Evolutionary conservation across 345 rosid genomes (phyloP), one percentile per base, ranked within the genome.

Genomic region (Noccaea caerulescens): DNA sequence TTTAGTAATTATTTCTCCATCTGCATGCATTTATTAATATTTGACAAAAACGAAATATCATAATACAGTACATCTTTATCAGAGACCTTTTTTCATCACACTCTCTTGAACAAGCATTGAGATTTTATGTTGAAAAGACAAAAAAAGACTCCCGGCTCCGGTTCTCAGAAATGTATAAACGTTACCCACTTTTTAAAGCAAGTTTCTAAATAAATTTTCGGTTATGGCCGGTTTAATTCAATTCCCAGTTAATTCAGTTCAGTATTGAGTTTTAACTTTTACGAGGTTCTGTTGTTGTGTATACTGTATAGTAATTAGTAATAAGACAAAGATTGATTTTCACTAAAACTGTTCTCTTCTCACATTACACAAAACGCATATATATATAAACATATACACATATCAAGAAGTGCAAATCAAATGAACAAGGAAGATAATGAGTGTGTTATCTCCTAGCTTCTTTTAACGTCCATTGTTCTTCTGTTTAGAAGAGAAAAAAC

Each of bases 401-500:
- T 18, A 68, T 6, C 18, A 68, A 33, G 20, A 74, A 67, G 13
- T 10, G 25, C 10, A 66, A 42, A 42, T 50, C 8, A 42, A 66
- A 66, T 23, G 23, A 52, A 51, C 62, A 10, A 67, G 33, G 30
- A 60, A 66, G 72, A 66, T 74, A 75, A 60, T 27, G 69, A 75
- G 78, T 16, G 7, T 34, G 32, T 68, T 75, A 75, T 75, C 78
- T 68, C 39, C 45, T 30, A 8, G 57, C 46, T 8, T 27, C 30
- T 11, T 43, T 45, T 66, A 69, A 52, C 77, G 73, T 59, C 70
- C 80, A 55, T 16, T 68, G 51, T 36, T 78, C 83, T 79, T 87
- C 52, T 73, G 66, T 56, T 80, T 83, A 0, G 84, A 61, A 1
- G 91, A 75, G 65, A 87, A 87, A 78, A 87, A 82, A 62, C 82